Percentiles rank a stretch among this genome's conserved stretches.
Evolutionary conservation across 2,329 filamentous ascomycete genomes (phyloP).

Genomic region (Colletotrichum scovillei): DNA sequence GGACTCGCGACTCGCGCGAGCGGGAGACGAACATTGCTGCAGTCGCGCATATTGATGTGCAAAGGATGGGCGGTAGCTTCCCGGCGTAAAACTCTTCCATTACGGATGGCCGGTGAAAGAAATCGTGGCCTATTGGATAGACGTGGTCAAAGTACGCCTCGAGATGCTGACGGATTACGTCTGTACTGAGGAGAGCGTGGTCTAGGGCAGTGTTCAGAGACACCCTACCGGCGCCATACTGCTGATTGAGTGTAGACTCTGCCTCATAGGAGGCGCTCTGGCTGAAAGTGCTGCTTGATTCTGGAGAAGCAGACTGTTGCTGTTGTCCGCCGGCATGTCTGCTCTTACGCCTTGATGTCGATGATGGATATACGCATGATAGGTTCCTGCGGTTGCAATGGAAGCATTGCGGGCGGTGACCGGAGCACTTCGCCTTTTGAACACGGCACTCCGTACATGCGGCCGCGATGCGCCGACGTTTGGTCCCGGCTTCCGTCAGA

Average conservation of each 20-base stretch:
- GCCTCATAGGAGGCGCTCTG: conserved; percentile 9
- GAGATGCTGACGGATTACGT: conserved; percentile 24
- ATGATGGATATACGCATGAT: neutral
- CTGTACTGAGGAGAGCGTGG: conserved; percentile 13
- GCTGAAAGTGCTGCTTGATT: conserved; percentile 3
- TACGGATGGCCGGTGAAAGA: conserved; percentile 26
- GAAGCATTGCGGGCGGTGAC: conserved; percentile 35
- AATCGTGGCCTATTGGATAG: conserved; percentile 19
- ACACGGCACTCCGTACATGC: conserved; percentile 49
- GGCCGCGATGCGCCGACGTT: conserved; percentile 38
- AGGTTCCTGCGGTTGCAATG: conserved; percentile 20
- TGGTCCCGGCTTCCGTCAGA: conserved; percentile 44
- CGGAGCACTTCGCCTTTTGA: conserved; percentile 50
- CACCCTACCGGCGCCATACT: neutral
- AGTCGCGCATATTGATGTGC: neutral
- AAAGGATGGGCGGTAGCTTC: neutral
- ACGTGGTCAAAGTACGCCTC: conserved; percentile 26
- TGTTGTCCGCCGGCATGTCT: neutral
- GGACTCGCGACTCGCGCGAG: neutral
- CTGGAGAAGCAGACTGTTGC: neutral
- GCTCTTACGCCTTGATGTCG: neutral
- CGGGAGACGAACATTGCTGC: conserved; percentile 3
- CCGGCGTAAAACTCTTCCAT: conserved; percentile 11
- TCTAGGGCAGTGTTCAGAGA: conserved; percentile 1
- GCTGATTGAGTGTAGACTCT: neutral